A percentile compares a stretch with the other conserved stretches of the same genome.
Conservation (phyloP, 768 basidiomycete genomes). For the Boletus rufocinnamomeus region DNA sequence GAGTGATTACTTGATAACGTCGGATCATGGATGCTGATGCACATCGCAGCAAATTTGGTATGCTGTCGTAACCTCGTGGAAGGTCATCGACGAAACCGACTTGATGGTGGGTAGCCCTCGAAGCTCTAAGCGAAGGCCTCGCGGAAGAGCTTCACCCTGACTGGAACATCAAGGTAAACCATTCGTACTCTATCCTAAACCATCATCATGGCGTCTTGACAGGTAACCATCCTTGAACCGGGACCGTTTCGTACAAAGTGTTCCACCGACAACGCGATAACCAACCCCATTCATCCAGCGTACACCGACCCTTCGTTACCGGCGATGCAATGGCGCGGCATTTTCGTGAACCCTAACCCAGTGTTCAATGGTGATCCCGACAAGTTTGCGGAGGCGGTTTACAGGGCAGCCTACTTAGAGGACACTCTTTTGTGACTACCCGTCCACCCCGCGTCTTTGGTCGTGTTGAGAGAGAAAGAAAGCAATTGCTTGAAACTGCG, state of each 20-base stretch:
- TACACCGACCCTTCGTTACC: background rate
- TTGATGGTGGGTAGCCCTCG: slow-evolving; percentile 8
- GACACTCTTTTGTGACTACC: slow-evolving; percentile 24
- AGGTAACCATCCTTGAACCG: slow-evolving; percentile 3
- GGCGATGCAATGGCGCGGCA: background rate
- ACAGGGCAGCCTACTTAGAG: slow-evolving; percentile 13
- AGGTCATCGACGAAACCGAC: background rate
- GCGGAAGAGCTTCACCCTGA: slow-evolving; percentile 19
- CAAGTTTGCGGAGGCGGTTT: slow-evolving; percentile 16
- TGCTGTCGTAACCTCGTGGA: background rate
- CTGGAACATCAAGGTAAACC: slow-evolving; percentile 26
- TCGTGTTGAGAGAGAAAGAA: background rate
- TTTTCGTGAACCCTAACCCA: background rate
- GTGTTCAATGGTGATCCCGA: slow-evolving; percentile 16
- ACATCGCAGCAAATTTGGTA: slow-evolving; percentile 20
- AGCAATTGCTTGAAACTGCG: slow-evolving; percentile 14
- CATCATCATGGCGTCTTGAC: background rate
- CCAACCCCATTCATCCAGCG: background rate
- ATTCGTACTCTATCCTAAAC: background rate
- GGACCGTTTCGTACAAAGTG: slow-evolving; percentile 4
- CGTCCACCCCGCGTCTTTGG: background rate
- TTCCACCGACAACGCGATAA: background rate
- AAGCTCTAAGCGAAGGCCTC: slow-evolving; percentile 19
- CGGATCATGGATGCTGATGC: background rate
- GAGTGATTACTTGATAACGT: background rate